Conservation (phyloP, 225 moss, liverwort and hornwort genomes). For the Anthoceros angustus region DNA sequence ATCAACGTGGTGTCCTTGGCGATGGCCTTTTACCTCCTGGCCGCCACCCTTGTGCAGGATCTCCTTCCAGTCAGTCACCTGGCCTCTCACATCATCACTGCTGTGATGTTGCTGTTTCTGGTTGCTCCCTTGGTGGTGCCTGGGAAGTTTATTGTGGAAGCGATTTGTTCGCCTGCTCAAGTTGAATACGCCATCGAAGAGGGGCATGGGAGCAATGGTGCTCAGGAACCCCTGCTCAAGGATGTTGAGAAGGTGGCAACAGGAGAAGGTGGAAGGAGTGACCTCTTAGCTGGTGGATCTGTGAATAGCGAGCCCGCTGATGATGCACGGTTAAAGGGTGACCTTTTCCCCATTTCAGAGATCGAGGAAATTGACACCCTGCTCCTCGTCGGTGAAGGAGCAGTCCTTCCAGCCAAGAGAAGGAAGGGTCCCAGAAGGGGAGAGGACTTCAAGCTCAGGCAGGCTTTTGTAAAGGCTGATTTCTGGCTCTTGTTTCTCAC, state of each 20-base stretch:
- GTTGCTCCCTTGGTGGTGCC: constrained; percentile 54
- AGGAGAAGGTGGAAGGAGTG: background rate
- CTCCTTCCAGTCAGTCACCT: constrained; percentile 18
- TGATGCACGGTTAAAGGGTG: no score
- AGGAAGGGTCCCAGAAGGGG: constrained; percentile 57
- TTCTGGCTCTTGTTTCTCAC: constrained; percentile 80
- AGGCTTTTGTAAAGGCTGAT: constrained; percentile 78
- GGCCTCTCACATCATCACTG: constrained; percentile 26
- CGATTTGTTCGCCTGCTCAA: constrained; percentile 10
- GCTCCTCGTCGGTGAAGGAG: constrained; percentile 62
- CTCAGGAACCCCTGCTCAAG: constrained; percentile 38
- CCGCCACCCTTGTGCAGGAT: constrained; percentile 28
- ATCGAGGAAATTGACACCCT: constrained; percentile 41
- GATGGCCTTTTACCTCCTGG: constrained; percentile 47
- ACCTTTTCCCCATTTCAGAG: background rate
- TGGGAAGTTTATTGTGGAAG: constrained; percentile 29
- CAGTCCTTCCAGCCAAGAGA: constrained; percentile 29
- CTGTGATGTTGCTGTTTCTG: constrained; percentile 46
- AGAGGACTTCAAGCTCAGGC: constrained; percentile 67
- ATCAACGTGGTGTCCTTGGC: constrained; percentile 53
- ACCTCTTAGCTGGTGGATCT: background rate
- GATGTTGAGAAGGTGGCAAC: background rate
- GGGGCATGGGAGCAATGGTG: background rate
- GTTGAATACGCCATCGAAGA: background rate
- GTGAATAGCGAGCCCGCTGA: background rate